Evolutionary conservation across 2,329 filamentous ascomycete species (phyloP).

Genomic region (Alternaria sp.): DNA sequence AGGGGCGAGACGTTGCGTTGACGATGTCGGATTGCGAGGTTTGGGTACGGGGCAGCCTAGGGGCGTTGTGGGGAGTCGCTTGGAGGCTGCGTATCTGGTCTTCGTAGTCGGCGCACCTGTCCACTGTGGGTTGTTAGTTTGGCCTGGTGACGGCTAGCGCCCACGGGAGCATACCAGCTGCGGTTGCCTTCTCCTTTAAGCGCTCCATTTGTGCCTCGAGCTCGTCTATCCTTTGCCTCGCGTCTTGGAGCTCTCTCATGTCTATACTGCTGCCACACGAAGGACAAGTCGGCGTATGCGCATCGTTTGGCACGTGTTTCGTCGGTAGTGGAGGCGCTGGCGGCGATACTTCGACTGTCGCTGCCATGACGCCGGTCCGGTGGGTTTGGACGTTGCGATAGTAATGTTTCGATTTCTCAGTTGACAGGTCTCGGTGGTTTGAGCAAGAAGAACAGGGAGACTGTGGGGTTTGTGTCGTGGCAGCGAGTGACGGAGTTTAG

Average conservation of each 20-base stretch:
- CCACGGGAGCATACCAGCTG: conserved; percentile 58
- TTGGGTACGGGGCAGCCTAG: conserved; percentile 13
- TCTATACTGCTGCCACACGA: conserved; percentile 40
- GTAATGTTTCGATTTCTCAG: neutral
- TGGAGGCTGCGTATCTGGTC: conserved; percentile 72
- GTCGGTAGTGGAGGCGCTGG: conserved; percentile 29
- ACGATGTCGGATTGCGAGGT: conserved; percentile 25
- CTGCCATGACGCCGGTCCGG: conserved; percentile 25
- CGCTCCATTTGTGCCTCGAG: conserved; percentile 74
- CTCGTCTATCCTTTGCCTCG: conserved; percentile 55
- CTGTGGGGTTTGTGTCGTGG: conserved; percentile 12
- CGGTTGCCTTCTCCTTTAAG: conserved; percentile 75
- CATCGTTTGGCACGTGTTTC: conserved; percentile 28
- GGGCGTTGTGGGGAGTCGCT: neutral
- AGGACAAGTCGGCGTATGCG: conserved; percentile 39
- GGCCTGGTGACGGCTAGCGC: neutral
- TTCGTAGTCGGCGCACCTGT: conserved; percentile 77
- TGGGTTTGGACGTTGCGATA: neutral
- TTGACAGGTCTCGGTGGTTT: neutral
- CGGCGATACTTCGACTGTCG: conserved; percentile 23
- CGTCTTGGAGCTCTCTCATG: conserved; percentile 24
- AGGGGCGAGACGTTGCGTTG: conserved; percentile 25
- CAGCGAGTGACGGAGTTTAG: neutral
- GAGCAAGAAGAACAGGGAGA: conserved; percentile 2
- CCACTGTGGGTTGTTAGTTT: conserved; percentile 50